These are phyloP conservation scores for Pyrenochaeta sp. DNA, from an alignment of 2,329 filamentous ascomycete genomes.

Conservation along the genomic window DNA sequence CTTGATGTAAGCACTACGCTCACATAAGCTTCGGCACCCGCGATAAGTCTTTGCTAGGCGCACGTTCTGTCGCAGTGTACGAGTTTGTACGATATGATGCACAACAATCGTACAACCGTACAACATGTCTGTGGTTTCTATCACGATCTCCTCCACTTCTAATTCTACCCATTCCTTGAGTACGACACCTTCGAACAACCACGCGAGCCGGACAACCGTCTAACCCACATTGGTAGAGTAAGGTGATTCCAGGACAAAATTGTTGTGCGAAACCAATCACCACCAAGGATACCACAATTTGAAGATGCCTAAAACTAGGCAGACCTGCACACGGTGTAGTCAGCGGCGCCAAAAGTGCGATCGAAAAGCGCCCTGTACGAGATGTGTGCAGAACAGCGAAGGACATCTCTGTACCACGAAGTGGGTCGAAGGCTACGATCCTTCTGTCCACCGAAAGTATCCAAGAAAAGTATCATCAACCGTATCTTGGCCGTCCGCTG, in stretches of 20 bases:
- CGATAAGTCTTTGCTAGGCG: not conserved
- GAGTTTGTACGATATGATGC: slow-evolving; percentile 3
- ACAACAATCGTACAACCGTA: slow-evolving; percentile 3
- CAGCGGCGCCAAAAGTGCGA: slow-evolving; percentile 45
- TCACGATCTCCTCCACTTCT: not conserved
- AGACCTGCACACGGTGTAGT: slow-evolving; percentile 42
- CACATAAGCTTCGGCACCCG: not conserved
- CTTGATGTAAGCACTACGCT: too few relatives aligned
- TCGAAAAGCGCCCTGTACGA: slow-evolving; percentile 32
- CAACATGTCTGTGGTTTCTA: not conserved
- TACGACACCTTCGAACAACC: not conserved
- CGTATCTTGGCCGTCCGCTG: slow-evolving; percentile 4
- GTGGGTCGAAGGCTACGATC: slow-evolving; percentile 45
- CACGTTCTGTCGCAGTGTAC: not conserved
- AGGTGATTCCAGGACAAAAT: too few relatives aligned
- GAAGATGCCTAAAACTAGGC: slow-evolving; percentile 41
- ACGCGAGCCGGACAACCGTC: not conserved
- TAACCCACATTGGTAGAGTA: too few relatives aligned
- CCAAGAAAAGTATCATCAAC: slow-evolving; percentile 14
- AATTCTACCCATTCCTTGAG: not conserved
- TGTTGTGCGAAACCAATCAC: not conserved
- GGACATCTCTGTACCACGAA: slow-evolving; percentile 42
- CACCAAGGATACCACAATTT: not conserved
- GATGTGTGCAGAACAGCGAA: slow-evolving; percentile 44
- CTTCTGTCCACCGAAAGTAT: slow-evolving; percentile 41